Evolutionary conservation across 495 filamentous ascomycete species (phyloP).

Genomic region (Aspergillus incahuasiensis): DNA sequence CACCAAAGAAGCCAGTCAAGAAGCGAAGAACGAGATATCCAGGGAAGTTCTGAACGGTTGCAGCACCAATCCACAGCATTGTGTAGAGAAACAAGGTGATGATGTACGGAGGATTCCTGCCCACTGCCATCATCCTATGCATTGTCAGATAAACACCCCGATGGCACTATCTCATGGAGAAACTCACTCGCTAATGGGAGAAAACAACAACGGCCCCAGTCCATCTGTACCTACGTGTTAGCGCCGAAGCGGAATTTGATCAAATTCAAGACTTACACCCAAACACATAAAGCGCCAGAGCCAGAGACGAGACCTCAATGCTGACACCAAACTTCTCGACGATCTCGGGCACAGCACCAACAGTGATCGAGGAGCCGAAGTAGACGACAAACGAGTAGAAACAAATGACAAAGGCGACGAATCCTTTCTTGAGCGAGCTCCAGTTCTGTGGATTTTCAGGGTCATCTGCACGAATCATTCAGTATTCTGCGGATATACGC

Average conservation of each 20-base stretch:
- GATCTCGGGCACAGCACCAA: neutral
- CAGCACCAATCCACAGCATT: slow-evolving; percentile 39
- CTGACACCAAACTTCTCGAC: neutral
- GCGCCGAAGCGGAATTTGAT: neutral
- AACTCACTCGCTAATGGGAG: slow-evolving; percentile 34
- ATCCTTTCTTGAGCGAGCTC: neutral
- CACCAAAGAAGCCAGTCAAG: slow-evolving; percentile 50
- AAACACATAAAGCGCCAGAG: neutral
- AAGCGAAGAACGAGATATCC: slow-evolving; percentile 54
- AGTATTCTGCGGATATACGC: neutral
- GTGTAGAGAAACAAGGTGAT: slow-evolving; percentile 41
- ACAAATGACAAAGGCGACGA: neutral
- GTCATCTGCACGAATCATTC: neutral
- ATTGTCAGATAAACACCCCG: no score
- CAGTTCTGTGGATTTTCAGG: slow-evolving; percentile 11
- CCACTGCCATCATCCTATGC: slow-evolving; percentile 32
- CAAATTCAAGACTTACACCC: neutral
- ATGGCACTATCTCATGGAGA: no score
- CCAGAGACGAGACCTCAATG: neutral
- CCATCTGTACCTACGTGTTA: neutral
- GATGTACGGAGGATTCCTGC: slow-evolving; percentile 47
- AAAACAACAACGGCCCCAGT: slow-evolving; percentile 39
- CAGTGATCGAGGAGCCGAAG: neutral
- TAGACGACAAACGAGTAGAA: slow-evolving; percentile 3
- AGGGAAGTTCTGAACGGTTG: slow-evolving; percentile 51